Evolutionary conservation across 2,329 filamentous ascomycete species (phyloP).

Genomic region (Aspergillus sp.): DNA sequence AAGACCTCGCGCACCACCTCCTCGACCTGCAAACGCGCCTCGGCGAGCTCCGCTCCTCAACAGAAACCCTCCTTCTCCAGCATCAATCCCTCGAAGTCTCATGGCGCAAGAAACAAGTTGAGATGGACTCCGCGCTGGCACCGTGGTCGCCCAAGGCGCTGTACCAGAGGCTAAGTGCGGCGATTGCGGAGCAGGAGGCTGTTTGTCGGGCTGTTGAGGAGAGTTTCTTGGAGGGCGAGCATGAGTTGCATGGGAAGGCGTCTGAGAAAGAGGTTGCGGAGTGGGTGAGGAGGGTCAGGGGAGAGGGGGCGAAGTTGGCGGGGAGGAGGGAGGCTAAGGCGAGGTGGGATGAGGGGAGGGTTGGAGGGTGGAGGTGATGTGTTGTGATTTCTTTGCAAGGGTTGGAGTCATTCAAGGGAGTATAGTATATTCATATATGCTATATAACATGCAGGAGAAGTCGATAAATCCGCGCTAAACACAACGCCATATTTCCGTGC

Average conservation of each 20-base stretch:
- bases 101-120: constrained; percentile 84
- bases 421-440: constrained; percentile 1
- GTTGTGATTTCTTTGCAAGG: background rate
- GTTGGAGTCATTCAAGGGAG: background rate
- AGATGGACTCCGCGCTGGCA: constrained; percentile 82
- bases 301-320: constrained; percentile 78
- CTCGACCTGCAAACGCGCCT: constrained; percentile 54
- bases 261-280: constrained; percentile 83
- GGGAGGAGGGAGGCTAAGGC: constrained; percentile 84
- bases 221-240: constrained; percentile 77
- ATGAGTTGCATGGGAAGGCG: constrained; percentile 53
- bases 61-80: constrained; percentile 80
- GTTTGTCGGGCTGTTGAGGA: constrained; percentile 85
- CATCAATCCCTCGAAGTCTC: constrained; percentile 88
- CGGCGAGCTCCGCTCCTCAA: constrained; percentile 61
- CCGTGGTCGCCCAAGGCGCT: constrained; percentile 86
- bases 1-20: constrained; percentile 63
- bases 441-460: background rate
- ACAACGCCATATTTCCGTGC: background rate
- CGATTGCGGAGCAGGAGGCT: constrained; percentile 79
- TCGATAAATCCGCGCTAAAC: background rate
- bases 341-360: constrained; percentile 93
- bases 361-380: constrained; percentile 87
- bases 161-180: constrained; percentile 78
- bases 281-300: constrained; percentile 80